Base-by-base conservation (phyloP, 2,329 filamentous ascomycete genomes). In the Fusarium siculi region DNA sequence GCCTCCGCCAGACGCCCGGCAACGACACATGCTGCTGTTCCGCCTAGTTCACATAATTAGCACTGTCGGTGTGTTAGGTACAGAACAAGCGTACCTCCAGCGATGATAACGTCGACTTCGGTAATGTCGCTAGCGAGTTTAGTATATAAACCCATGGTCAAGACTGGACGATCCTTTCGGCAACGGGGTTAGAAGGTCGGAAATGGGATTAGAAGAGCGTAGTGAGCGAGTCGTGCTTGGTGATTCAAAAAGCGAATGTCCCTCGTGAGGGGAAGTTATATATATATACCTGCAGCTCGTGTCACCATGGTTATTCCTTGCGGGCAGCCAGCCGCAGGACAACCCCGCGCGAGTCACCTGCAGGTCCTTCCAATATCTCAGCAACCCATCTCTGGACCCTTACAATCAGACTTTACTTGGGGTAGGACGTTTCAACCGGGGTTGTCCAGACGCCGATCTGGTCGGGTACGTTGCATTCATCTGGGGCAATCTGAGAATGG, bases 11-110 rank as follows among this genome's bases (percentile, higher is more conserved):
- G 65, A n/a, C 80, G 69, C 3, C 76, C 73, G 5, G 80, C 80
- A 5, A 81, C 60, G 19, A 81, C 73, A 25, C 79, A 80, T 55
- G 75, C 80, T 12, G 79, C 73, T 4, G 80, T 80, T 19, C 80
- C 80, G 9, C 80, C 80, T 81, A 43, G 25, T 18, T 12, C 30
- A 5, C 2, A 36, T 15, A 36, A n/a, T 72, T 53, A 72, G 68
- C 23, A 46, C 15, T 25, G 10, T 10, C 1, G n/a, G 18, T 23
- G 34, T 16, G 7, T 7, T 15, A 10, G 21, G 4, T 14, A 11
- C 40, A 23, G 25, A 4, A 11, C 30, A 30, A n/a, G 37, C 46
- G 28, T 32, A 74, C 72, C 72, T 74, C 72, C 72, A 16, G 72
- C 72, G 14, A 74, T 74, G n/a, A 74, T 74, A 30, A 74, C 64